Evolutionary conservation across 805 yeast species (phyloP).

Genomic region (Deakozyma indianensis): DNA sequence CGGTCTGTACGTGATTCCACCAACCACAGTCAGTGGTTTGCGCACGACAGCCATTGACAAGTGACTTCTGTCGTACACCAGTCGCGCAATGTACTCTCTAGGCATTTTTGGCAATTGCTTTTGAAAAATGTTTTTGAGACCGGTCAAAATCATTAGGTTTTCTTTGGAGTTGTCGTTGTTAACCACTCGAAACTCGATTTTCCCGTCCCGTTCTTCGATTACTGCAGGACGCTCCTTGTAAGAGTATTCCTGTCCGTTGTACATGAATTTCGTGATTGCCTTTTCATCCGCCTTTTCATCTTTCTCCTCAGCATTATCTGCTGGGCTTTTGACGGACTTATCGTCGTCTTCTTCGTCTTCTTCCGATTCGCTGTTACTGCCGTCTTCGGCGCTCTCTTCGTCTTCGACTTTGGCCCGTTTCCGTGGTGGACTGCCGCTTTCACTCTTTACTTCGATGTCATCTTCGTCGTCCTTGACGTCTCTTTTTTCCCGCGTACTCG

Average conservation of each 20-base stretch:
- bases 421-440: neutral
- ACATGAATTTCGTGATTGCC: conserved; percentile 36
- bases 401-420: neutral
- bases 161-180: conserved; percentile 86
- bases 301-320: conserved; percentile 11
- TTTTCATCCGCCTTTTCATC: conserved; percentile 18
- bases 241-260: conserved; percentile 67
- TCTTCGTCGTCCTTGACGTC: neutral
- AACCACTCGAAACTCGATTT: conserved; percentile 90
- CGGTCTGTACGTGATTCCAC: conserved; percentile 95
- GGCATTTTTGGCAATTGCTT: conserved; percentile 99
- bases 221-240: conserved; percentile 91
- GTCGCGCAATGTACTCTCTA: conserved; percentile 83
- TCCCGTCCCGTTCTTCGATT: conserved; percentile 82
- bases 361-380: conserved; percentile 17
- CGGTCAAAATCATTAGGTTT: conserved; percentile 82
- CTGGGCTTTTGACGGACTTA: conserved; percentile 8
- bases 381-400: conserved; percentile 11
- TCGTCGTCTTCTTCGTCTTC: conserved; percentile 10
- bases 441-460: neutral
- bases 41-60: conserved; percentile 91
- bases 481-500: neutral
- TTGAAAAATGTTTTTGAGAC: conserved; percentile 89
- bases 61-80: conserved; percentile 90
- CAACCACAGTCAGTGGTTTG: conserved; percentile 88